Evolutionary conservation across 73 alveolate genomes (phyloP).

Genomic region (Durusdinium trenchii): DNA sequence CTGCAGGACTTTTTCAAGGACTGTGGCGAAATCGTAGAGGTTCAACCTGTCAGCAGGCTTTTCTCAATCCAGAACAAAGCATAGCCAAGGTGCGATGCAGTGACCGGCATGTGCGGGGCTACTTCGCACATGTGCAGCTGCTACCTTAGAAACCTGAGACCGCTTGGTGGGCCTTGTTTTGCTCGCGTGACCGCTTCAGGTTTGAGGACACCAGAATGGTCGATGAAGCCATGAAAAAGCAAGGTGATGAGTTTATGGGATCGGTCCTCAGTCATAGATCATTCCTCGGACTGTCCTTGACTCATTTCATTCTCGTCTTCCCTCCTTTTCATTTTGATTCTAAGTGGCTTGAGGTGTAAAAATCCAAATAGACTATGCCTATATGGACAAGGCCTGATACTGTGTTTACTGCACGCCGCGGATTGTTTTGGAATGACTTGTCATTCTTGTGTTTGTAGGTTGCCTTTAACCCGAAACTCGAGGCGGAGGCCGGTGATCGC

Average conservation of each 20-base stretch:
- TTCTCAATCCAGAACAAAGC: background rate
- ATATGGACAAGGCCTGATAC: slow-evolving; percentile 73
- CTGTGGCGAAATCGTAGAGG: slow-evolving; percentile 87
- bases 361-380: slow-evolving; percentile 84
- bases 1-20: slow-evolving; percentile 89
- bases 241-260: slow-evolving; percentile 67
- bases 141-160: background rate
- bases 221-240: slow-evolving; percentile 85
- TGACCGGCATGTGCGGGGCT: slow-evolving; percentile 87
- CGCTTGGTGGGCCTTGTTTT: background rate
- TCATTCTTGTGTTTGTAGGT: slow-evolving; percentile 26
- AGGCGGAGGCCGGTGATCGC: slow-evolving; percentile 57
- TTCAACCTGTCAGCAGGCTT: background rate
- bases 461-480: slow-evolving; percentile 74
- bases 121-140: slow-evolving; percentile 92
- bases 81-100: slow-evolving; percentile 62
- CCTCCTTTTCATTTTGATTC: no score
- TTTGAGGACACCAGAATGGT: slow-evolving; percentile 88
- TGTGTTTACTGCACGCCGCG: no score
- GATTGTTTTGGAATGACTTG: background rate
- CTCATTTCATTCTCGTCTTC: background rate
- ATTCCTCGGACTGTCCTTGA: background rate
- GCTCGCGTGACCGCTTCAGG: background rate
- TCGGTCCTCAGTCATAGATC: background rate
- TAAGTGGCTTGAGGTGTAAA: slow-evolving; percentile 11